A percentile compares a stretch with the other conserved stretches of the same genome.
These are phyloP conservation scores for Corymbia calophylla DNA, from an alignment of 441 rosid genomes.

Conservation along the genomic window DNA sequence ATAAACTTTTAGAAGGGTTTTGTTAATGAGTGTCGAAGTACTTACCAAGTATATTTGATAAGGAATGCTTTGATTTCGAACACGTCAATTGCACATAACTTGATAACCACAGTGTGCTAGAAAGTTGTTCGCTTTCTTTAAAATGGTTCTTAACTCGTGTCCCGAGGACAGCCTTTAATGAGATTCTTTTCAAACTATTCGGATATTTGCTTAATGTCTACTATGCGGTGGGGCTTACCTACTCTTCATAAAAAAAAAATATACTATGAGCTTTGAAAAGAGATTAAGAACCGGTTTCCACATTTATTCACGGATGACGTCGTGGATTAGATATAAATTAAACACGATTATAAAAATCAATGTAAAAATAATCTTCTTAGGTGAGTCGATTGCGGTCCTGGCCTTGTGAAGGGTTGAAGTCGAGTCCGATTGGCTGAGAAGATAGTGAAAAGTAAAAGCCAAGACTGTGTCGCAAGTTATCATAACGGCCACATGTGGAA, in stretches of 20 bases:
- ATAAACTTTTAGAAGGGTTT: background rate
- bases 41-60: background rate
- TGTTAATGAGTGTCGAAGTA: background rate
- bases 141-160: background rate
- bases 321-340: background rate
- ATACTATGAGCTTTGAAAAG: background rate
- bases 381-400: background rate
- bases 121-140: background rate
- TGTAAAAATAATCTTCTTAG: background rate
- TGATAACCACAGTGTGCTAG: background rate
- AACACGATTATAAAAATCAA: background rate
- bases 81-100: background rate
- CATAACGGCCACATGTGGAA: background rate
- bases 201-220: background rate
- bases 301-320: background rate
- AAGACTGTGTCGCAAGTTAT: background rate
- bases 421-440: background rate
- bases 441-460: background rate
- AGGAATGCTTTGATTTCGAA: background rate
- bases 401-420: background rate
- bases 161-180: background rate
- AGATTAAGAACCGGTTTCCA: background rate
- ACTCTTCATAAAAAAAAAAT: background rate
- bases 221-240: background rate
- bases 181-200: background rate